phyloP scores from a whole-genome alignment of 2,329 filamentous ascomycete genomes.

The Phyllosticta citriasiana region DNA sequence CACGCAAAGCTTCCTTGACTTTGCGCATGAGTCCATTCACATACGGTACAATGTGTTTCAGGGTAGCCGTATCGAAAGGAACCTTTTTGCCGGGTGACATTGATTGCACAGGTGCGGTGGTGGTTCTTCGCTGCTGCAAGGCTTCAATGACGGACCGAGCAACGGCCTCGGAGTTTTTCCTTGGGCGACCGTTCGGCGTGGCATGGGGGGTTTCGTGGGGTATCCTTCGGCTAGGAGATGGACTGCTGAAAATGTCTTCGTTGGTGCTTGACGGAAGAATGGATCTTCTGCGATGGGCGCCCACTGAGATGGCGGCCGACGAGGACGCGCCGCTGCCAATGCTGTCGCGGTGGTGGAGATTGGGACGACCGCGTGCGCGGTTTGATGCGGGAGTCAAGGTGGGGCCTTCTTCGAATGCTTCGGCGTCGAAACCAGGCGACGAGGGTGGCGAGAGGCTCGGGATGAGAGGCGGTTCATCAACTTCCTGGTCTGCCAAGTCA shows the following conservation, averaged over 20 bases:
- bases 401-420: constrained; percentile 43
- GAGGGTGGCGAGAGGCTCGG: constrained; percentile 46
- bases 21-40: constrained; percentile 38
- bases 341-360: constrained; percentile 3
- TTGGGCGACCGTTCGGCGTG: constrained; percentile 34
- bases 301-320: background rate
- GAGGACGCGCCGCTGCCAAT: background rate
- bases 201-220: constrained; percentile 20
- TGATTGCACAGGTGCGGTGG: constrained; percentile 18
- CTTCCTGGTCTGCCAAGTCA: constrained; percentile 62
- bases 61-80: constrained; percentile 56
- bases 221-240: constrained; percentile 19
- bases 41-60: constrained; percentile 51
- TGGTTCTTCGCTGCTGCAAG: constrained; percentile 41
- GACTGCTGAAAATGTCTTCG: constrained; percentile 27
- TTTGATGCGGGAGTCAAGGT: background rate
- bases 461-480: constrained; percentile 46
- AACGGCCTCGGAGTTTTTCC: constrained; percentile 48
- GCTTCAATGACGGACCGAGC: constrained; percentile 54
- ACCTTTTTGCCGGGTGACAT: constrained; percentile 41
- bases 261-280: constrained; percentile 23
- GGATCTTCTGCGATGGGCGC: constrained; percentile 19
- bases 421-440: constrained; percentile 47
- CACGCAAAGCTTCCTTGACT: constrained; percentile 38
- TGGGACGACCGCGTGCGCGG: background rate